Evolutionary conservation across 192 early-diverging fungal genomes (phyloP), one percentile per base, ranked within the genome.

Genomic region (Coemansia sp.): DNA sequence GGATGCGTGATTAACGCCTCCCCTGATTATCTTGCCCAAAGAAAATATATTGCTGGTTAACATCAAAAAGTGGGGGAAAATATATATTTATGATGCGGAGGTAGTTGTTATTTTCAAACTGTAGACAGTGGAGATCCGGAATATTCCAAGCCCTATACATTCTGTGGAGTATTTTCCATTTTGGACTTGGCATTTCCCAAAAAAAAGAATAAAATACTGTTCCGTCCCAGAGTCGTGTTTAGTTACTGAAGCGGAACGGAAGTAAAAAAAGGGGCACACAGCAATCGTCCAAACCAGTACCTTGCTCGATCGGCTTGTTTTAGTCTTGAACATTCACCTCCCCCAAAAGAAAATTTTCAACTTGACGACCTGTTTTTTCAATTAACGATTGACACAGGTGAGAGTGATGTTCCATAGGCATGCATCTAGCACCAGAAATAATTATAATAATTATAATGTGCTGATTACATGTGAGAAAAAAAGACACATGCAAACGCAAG

Each of bases 151-250:
- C 12, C 27, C n/a, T 12, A 12, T 57, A 12, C 27, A 33, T 27
- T 57, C 54, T 15, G 54, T 12, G 54, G 49, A 31, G 31, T 57
- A 3, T 60, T 60, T 60, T 60, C 16, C 18, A 18, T 60, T 60
- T 60, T 8, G 5, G 31, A 6, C 31, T 60, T 60, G 57, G 57
- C 33, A 18, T 34, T 34, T 36, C 34, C 12, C 57, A n/a, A n/a
- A n/a, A 33, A 60, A 34, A 16, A 34, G 8, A 51, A 60, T 18
- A 3, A 33, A 7, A 8, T 15, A 33, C 57, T n/a, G 57, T 34
- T 60, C 57, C 57, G 57, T 60, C 31, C 6, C 57, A n/a, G 57
- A 18, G 3, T 3, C 12, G 16, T 2, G 6, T n/a, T 34, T 16
- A 9, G 57, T 60, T 60, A 60, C 33, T 36, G 31, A 18, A 22